A percentile compares a stretch with the other conserved stretches of the same genome.
These are phyloP conservation scores for Chalciporus pseudorubinellus DNA, from an alignment of 768 basidiomycete genomes.

Conservation along the genomic window DNA sequence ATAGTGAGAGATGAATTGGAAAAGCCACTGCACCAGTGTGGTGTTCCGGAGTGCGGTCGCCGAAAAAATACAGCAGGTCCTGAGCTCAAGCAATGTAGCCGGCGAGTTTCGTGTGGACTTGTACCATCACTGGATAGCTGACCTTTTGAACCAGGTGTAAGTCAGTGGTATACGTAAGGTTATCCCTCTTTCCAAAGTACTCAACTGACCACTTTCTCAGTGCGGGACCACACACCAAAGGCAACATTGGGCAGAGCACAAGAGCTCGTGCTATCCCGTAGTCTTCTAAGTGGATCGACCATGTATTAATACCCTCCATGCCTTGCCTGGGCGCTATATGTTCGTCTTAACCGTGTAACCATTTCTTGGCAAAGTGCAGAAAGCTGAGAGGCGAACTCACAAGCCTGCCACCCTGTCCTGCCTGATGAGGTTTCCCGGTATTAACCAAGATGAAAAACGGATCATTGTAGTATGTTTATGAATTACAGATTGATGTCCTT, in stretches of 20 bases:
- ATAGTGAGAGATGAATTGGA: slow-evolving; percentile 32
- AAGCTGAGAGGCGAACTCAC: too few species aligned
- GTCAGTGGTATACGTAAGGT: slow-evolving; percentile 41
- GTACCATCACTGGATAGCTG: not conserved
- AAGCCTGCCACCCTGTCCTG: too few species aligned
- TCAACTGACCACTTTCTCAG: slow-evolving; percentile 19
- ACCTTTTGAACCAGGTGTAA: slow-evolving; percentile 35
- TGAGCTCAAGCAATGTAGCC: slow-evolving; percentile 38
- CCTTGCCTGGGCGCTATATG: too few species aligned
- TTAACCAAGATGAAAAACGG: too few species aligned
- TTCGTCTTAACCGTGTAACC: not conserved
- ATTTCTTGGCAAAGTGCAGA: too few species aligned
- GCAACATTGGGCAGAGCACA: slow-evolving; percentile 37
- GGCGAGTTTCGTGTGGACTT: slow-evolving; percentile 21
- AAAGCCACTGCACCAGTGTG: slow-evolving; percentile 31
- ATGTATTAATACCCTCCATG: not conserved
- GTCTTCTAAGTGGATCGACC: slow-evolving; percentile 21
- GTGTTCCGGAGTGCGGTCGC: slow-evolving; percentile 27
- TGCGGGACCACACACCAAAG: slow-evolving; percentile 38
- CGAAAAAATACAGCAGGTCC: slow-evolving; percentile 7
- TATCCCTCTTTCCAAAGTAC: not conserved
- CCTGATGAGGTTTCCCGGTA: too few species aligned
- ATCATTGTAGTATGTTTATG: not conserved
- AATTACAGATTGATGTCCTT: not conserved
- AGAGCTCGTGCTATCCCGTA: slow-evolving; percentile 32